Percentiles rank a stretch among this genome's conserved stretches.
These are phyloP conservation scores for Colletotrichum noveboracense DNA, from an alignment of 2,329 filamentous ascomycete species.

Conservation along the genomic window DNA sequence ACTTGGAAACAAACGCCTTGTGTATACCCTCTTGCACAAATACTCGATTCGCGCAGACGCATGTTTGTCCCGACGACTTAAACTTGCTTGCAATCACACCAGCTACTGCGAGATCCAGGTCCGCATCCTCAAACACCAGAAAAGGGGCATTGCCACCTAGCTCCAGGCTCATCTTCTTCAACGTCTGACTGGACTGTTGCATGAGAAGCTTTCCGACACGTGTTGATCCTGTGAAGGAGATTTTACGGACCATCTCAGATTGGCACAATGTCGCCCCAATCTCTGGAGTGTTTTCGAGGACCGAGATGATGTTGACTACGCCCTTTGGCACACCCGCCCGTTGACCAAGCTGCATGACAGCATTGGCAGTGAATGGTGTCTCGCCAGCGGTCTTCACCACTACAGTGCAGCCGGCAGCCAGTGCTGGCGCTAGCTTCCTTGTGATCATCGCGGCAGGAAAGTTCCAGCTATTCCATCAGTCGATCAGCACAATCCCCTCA, in stretches of 20 bases:
- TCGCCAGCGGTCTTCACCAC: conserved; percentile 91
- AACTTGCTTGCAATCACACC: conserved; percentile 90
- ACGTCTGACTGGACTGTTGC: conserved; percentile 83
- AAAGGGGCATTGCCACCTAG: conserved; percentile 95
- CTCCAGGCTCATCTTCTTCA: conserved; percentile 87
- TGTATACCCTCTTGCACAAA: conserved; percentile 82
- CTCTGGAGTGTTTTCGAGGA: conserved; percentile 77
- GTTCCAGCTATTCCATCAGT: conserved; percentile 70
- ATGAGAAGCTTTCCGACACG: conserved; percentile 77
- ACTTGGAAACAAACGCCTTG: conserved; percentile 72
- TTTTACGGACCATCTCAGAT: conserved; percentile 79
- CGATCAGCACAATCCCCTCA: not conserved
- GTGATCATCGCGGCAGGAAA: conserved; percentile 82
- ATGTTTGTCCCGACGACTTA: conserved; percentile 93
- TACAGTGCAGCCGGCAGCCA: conserved; percentile 95
- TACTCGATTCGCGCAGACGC: conserved; percentile 86
- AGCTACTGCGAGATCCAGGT: conserved; percentile 82
- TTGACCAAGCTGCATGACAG: conserved; percentile 83
- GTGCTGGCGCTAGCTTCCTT: conserved; percentile 72
- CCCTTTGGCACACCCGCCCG: conserved; percentile 89
- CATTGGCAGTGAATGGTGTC: conserved; percentile 90
- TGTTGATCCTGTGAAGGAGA: conserved; percentile 91
- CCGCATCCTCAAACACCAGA: conserved; percentile 95
- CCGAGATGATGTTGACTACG: conserved; percentile 88
- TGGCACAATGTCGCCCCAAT: conserved; percentile 81